A percentile compares a stretch with the other conserved stretches of the same genome.
phyloP scores from a whole-genome alignment of 169 alveolate species.

The Cryptosporidium ubiquitum region DNA sequence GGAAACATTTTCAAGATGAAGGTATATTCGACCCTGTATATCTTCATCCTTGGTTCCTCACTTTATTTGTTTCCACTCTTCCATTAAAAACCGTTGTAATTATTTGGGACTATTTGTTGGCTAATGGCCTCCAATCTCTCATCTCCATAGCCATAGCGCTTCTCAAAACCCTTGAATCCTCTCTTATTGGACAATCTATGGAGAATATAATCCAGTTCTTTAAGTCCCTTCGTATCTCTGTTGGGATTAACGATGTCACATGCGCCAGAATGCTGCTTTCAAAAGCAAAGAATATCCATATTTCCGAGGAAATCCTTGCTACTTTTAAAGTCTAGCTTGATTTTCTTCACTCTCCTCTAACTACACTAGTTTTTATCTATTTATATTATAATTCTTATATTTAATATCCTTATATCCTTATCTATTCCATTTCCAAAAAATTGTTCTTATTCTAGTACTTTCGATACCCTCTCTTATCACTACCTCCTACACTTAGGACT shows the following conservation, averaged over 20 bases:
- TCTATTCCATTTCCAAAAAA: not conserved
- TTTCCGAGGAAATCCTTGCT: slow-evolving; percentile 49
- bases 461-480: not conserved
- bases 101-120: slow-evolving; percentile 80
- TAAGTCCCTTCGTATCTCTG: slow-evolving; percentile 61
- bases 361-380: not conserved
- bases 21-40: slow-evolving; percentile 82
- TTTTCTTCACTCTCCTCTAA: not conserved
- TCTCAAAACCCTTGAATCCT: slow-evolving; percentile 53
- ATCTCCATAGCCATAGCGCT: slow-evolving; percentile 60
- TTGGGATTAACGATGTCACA: slow-evolving; percentile 46
- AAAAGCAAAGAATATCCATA: slow-evolving; percentile 30
- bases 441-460: not conserved
- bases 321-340: not conserved
- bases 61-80: slow-evolving; percentile 81
- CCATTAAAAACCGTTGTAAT: slow-evolving; percentile 83
- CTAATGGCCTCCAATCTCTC: slow-evolving; percentile 54
- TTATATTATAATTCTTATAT: not conserved
- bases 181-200: slow-evolving; percentile 63
- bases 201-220: slow-evolving; percentile 69
- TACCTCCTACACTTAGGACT: too few relatives aligned
- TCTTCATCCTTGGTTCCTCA: slow-evolving; percentile 83
- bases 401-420: too few relatives aligned
- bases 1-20: slow-evolving; percentile 78
- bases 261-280: slow-evolving; percentile 64